Base-by-base conservation (phyloP, 371 early-diverging fungal genomes). In the Mortierella sp. region DNA sequence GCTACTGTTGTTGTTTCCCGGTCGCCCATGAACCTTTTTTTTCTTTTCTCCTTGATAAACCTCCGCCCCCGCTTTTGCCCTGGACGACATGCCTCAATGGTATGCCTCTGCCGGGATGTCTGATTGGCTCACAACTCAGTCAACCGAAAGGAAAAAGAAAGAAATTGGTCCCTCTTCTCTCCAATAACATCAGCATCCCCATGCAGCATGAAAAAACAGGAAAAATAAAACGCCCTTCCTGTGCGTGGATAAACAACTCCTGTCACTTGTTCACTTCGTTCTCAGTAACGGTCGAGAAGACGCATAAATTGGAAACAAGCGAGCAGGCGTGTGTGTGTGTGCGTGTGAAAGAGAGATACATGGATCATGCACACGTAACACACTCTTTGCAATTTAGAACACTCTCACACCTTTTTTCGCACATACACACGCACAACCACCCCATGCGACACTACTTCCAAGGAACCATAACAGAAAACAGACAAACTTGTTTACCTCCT, bases 401-500 rank as follows among this genome's bases (percentile, higher is more conserved):
- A 10, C 68, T 21, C 24, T 1, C 38, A 31, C 31, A 19, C 16
- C 14, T 1, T 19, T 19, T 34, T 31, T 16, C 14, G 24, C 21
- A 38, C 68, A 68, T 16, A 50, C 48, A 10, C 50, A 50, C 50
- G 2, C 16, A 16, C 16, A 50, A 14, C 2, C 50, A 13, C 50
- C 50, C 50, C 16, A 16, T 50, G 50, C 50, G 50, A 16, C 16
- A 50, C 10, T 14, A 1, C 50, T 14, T 50, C 50, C 50, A 58
- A n/a, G 47, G 26, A 44, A 44, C 24, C 13, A 42, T 50, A 63
- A 48, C 47, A 55, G 58, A 38, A 38, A 44, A 70, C 74, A 44
- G 54, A 55, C 26, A 16, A 45, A 50, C n/a, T 21, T 13, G 26
- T 34, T 80, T 88, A 95, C 97, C 84, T 94, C 95, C 34, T 95